A percentile compares a stretch with the other conserved stretches of the same genome.
These are phyloP conservation scores for Trypanosoma melophagium DNA, from an alignment of 208 protist species.

Conservation along the genomic window DNA sequence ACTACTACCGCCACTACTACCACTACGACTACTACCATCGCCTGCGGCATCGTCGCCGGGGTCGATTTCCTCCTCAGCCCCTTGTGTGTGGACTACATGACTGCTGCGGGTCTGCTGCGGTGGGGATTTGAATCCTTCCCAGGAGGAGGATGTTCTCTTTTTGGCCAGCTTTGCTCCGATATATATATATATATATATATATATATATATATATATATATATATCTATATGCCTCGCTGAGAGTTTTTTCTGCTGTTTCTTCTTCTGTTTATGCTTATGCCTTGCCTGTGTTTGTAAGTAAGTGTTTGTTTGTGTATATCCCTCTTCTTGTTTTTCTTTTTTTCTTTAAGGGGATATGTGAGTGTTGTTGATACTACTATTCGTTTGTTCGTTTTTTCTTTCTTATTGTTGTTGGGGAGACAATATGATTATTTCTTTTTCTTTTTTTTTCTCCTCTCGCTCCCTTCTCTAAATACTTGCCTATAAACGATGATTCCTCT, in stretches of 20 bases:
- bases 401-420: background rate
- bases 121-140: slow-evolving; percentile 25
- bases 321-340: background rate
- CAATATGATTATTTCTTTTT: too few species aligned
- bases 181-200: background rate
- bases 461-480: too few species aligned
- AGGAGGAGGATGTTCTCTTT: background rate
- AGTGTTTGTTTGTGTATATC: background rate
- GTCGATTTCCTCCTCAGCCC: slow-evolving; percentile 17
- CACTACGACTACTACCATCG: slow-evolving; percentile 27
- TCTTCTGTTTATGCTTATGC: too few species aligned
- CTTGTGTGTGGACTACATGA: slow-evolving; percentile 13
- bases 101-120: background rate
- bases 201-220: too few species aligned
- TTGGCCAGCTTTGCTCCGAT: slow-evolving; percentile 23
- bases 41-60: slow-evolving; percentile 11
- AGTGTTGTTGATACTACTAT: slow-evolving; percentile 11
- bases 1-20: slow-evolving; percentile 26
- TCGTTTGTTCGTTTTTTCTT: slow-evolving; percentile 5
- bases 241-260: too few species aligned
- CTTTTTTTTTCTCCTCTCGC: too few species aligned
- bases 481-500: too few species aligned
- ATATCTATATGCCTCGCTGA: too few species aligned
- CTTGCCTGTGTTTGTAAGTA: background rate
- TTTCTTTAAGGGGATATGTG: background rate